Evolutionary conservation across 2,329 filamentous ascomycete genomes (phyloP).

Genomic region (Phoma sp.): DNA sequence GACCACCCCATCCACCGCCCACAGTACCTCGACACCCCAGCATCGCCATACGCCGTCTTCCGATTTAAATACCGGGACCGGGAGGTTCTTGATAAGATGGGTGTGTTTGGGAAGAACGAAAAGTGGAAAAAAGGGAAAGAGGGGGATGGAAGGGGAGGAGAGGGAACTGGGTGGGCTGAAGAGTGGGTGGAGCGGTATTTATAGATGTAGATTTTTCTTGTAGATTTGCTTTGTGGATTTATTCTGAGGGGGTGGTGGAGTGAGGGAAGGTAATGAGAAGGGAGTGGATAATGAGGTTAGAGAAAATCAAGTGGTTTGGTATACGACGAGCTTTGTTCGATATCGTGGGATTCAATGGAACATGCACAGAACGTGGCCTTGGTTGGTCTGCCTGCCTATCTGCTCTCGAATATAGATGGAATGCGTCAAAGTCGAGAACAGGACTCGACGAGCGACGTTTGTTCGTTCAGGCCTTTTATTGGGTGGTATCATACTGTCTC

Average conservation of each 20-base stretch:
- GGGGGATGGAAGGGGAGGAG: slow-evolving; percentile 16
- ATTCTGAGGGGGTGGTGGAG: not conserved
- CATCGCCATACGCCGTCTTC: slow-evolving; percentile 54
- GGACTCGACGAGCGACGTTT: no score
- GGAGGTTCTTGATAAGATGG: slow-evolving; percentile 6
- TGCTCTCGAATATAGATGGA: no score
- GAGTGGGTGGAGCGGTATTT: slow-evolving; percentile 21
- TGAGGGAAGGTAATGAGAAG: slow-evolving; percentile 30
- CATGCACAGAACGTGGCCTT: no score
- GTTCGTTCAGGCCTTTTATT: no score
- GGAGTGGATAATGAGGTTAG: slow-evolving; percentile 3
- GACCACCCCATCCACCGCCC: slow-evolving; percentile 47
- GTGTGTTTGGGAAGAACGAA: slow-evolving; percentile 19
- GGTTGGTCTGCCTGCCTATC: no score
- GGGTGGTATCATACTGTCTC: slow-evolving; percentile 7
- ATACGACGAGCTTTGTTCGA: no score
- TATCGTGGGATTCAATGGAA: no score
- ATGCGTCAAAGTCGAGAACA: no score
- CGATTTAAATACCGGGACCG: slow-evolving; percentile 55
- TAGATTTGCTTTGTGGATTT: no score
- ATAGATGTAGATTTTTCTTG: no score
- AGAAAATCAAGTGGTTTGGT: no score
- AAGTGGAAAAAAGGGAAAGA: slow-evolving; percentile 25
- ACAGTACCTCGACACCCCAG: slow-evolving; percentile 50
- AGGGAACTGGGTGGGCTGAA: slow-evolving; percentile 30